Percentiles rank a stretch among this genome's conserved stretches.
Evolutionary conservation across 805 yeast species (phyloP).

Genomic region (Maudiozyma turicensis): DNA sequence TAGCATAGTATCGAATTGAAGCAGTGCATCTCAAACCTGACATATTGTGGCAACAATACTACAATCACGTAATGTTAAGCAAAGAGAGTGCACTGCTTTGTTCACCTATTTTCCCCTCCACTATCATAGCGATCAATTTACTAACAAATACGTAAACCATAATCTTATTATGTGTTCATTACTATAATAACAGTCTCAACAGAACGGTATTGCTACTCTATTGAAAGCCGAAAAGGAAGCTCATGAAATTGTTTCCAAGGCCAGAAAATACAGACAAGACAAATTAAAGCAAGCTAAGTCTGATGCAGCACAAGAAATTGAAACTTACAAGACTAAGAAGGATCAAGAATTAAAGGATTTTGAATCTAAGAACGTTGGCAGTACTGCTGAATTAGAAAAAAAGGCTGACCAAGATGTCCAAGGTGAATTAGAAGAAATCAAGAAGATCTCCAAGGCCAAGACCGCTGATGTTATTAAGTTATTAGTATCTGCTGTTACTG

Average conservation of each 20-base stretch:
- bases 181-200: conserved; percentile 15
- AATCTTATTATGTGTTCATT: neutral
- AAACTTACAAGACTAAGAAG: conserved; percentile 73
- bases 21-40: too few relatives aligned
- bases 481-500: conserved; percentile 67
- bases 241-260: conserved; percentile 88
- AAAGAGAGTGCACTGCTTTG: too few relatives aligned
- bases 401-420: conserved; percentile 71
- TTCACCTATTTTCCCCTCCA: too few relatives aligned
- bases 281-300: conserved; percentile 88
- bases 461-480: conserved; percentile 59
- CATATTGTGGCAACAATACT: too few relatives aligned
- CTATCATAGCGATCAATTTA: too few relatives aligned
- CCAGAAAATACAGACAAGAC: conserved; percentile 69
- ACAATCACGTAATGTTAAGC: too few relatives aligned
- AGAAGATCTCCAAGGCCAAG: conserved; percentile 53
- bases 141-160: neutral
- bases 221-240: conserved; percentile 88
- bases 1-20: too few relatives aligned
- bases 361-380: conserved; percentile 63
- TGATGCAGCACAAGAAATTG: conserved; percentile 86
- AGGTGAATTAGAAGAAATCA: conserved; percentile 58
- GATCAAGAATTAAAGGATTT: conserved; percentile 69
- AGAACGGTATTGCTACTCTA: conserved; percentile 30
- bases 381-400: conserved; percentile 41